These are phyloP conservation scores for Asterochloris erici DNA, from an alignment of 139 green algal species.

Conservation along the genomic window DNA sequence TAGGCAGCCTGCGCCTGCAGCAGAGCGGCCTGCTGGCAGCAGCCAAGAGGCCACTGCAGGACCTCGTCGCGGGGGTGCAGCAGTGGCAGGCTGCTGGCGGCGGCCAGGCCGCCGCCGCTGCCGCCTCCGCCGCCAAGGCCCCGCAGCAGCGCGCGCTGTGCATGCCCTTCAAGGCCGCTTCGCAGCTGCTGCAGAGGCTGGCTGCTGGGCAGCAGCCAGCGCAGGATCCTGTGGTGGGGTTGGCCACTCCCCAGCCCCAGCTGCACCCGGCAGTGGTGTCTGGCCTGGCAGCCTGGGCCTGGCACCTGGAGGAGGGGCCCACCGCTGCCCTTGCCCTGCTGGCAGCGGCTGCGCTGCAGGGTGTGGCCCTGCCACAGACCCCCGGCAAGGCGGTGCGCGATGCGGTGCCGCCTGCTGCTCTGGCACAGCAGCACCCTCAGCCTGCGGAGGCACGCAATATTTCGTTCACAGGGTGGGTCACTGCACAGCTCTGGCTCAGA, in stretches of 20 bases:
- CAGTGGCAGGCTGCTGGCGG: not conserved
- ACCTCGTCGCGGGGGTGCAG: not conserved
- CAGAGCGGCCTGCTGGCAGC: not conserved
- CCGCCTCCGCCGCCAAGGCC: not conserved
- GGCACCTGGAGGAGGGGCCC: not conserved
- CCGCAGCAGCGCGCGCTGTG: not conserved
- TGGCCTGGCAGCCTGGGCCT: not conserved
- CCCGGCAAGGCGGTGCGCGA: too few relatives aligned
- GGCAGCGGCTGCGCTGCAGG: not conserved
- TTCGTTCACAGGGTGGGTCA: too few relatives aligned
- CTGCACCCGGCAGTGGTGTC: constrained; percentile 12
- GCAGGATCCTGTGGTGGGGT: not conserved
- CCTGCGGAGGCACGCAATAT: too few relatives aligned
- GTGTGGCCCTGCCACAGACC: too few relatives aligned
- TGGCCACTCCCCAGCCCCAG: too few relatives aligned
- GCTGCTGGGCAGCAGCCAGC: not conserved
- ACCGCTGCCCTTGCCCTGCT: constrained; percentile 1
- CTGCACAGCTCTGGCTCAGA: too few relatives aligned
- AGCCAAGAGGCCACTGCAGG: not conserved
- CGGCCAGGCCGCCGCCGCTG: not conserved
- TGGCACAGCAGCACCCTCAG: too few relatives aligned
- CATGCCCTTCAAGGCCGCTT: not conserved
- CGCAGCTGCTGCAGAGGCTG: not conserved
- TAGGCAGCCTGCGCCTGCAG: not conserved
- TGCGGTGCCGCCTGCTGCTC: too few relatives aligned